Conservation (phyloP, 1,139 yeast species). For the Saccharomycopsis hybrid region DNA sequence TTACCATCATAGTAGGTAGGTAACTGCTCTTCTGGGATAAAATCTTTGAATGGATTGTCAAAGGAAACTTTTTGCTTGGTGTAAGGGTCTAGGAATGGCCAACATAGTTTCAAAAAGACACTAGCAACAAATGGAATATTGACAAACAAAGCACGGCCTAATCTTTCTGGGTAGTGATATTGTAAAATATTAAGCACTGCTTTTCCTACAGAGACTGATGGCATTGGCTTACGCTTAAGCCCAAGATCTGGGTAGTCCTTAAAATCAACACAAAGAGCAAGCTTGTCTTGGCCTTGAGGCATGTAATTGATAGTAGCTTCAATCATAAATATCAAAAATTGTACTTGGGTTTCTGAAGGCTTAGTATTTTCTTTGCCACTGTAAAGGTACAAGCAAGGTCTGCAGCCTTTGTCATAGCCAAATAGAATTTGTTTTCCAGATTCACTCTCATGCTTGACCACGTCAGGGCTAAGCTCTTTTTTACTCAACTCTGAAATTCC, state of each 20-base stretch:
- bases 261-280: slow-evolving; percentile 85
- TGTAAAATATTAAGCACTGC: slow-evolving; percentile 66
- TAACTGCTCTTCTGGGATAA: slow-evolving; percentile 47
- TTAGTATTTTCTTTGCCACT: slow-evolving; percentile 94
- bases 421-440: slow-evolving; percentile 86
- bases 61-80: slow-evolving; percentile 55
- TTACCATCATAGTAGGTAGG: slow-evolving; percentile 48
- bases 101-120: slow-evolving; percentile 51
- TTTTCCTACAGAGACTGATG: slow-evolving; percentile 74
- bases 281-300: slow-evolving; percentile 94
- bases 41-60: slow-evolving; percentile 51
- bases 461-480: slow-evolving; percentile 50
- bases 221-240: slow-evolving; percentile 45
- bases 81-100: slow-evolving; percentile 61
- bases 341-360: slow-evolving; percentile 80
- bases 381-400: slow-evolving; percentile 85
- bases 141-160: slow-evolving; percentile 51
- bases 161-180: slow-evolving; percentile 53
- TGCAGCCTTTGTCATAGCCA: slow-evolving; percentile 80
- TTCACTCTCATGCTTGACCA: slow-evolving; percentile 63
- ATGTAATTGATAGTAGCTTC: slow-evolving; percentile 86
- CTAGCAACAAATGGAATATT: slow-evolving; percentile 56
- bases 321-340: slow-evolving; percentile 84
- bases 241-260: slow-evolving; percentile 51
- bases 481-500: slow-evolving; percentile 13